phyloP scores from a whole-genome alignment of 1,284 basidiomycete species.

The Malassezia equina region DNA sequence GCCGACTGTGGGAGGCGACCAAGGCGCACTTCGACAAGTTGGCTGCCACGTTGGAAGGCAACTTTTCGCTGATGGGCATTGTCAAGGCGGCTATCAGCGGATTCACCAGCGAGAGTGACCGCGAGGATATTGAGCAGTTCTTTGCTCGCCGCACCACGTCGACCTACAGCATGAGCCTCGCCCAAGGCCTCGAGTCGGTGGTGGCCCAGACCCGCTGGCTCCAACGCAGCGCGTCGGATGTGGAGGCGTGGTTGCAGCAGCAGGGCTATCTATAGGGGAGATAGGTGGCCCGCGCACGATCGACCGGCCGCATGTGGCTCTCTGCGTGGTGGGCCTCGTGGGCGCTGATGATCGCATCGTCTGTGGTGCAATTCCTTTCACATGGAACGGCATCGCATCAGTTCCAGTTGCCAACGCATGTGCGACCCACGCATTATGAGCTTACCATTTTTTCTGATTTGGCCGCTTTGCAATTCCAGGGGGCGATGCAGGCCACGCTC shows the following conservation, averaged over 20 bases:
- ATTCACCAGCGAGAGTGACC: constrained; percentile 63
- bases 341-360: neutral
- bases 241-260: constrained; percentile 54
- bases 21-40: constrained; percentile 45
- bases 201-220: constrained; percentile 57
- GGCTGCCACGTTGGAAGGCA: constrained; percentile 57
- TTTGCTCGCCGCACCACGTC: constrained; percentile 45
- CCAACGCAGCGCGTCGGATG: constrained; percentile 56
- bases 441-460: constrained; percentile 69
- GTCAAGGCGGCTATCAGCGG: constrained; percentile 55
- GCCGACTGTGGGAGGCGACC: constrained; percentile 47
- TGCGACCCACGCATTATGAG: constrained; percentile 68
- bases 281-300: neutral
- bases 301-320: neutral
- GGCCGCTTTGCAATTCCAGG: constrained; percentile 61
- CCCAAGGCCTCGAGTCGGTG: constrained; percentile 62
- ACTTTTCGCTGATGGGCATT: constrained; percentile 42
- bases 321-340: neutral
- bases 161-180: constrained; percentile 55
- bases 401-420: constrained; percentile 66
- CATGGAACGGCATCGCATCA: constrained; percentile 10
- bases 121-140: constrained; percentile 59
- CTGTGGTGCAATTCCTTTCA: neutral
- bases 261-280: constrained; percentile 13
- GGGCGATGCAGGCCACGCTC: constrained; percentile 67